Evolutionary conservation across 257 asterid genomes (phyloP).

Genomic region (Linderniella brevidens): DNA sequence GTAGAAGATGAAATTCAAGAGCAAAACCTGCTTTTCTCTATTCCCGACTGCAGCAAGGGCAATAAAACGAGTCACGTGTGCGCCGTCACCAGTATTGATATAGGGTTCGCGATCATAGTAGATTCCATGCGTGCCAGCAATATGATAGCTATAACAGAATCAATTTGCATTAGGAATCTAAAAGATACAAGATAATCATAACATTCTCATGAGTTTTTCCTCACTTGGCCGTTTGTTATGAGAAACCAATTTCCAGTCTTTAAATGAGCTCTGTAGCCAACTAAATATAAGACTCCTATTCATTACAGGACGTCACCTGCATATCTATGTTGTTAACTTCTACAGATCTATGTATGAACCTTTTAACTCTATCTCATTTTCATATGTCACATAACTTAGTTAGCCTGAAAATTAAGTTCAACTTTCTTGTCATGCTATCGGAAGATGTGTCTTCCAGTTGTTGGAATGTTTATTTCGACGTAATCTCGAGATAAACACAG

Average conservation of each 20-base stretch:
- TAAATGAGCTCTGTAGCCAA: neutral
- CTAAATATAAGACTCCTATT: neutral
- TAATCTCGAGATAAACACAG: too few relatives aligned
- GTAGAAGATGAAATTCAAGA: slow-evolving; percentile 7
- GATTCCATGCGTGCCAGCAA: slow-evolving; percentile 71
- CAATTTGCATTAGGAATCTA: slow-evolving; percentile 15
- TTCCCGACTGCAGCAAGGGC: slow-evolving; percentile 93
- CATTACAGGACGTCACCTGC: neutral
- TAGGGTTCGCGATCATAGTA: slow-evolving; percentile 88
- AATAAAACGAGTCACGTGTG: slow-evolving; percentile 79
- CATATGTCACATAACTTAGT: too few relatives aligned
- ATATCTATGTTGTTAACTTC: neutral
- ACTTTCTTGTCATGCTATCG: too few relatives aligned
- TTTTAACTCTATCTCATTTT: neutral
- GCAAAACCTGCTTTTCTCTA: slow-evolving; percentile 74
- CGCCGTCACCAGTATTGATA: slow-evolving; percentile 50
- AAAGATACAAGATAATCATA: neutral
- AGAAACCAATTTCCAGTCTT: neutral
- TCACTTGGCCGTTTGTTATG: neutral
- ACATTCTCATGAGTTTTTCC: too few relatives aligned
- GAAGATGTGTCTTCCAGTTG: too few relatives aligned
- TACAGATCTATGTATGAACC: neutral
- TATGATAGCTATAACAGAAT: slow-evolving; percentile 52
- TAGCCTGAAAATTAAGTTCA: too few relatives aligned
- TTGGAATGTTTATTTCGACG: too few relatives aligned